Percentiles rank a stretch among this genome's conserved stretches.
Evolutionary conservation across 1,284 basidiomycete species (phyloP).

Genomic region (Tilletia horrida): DNA sequence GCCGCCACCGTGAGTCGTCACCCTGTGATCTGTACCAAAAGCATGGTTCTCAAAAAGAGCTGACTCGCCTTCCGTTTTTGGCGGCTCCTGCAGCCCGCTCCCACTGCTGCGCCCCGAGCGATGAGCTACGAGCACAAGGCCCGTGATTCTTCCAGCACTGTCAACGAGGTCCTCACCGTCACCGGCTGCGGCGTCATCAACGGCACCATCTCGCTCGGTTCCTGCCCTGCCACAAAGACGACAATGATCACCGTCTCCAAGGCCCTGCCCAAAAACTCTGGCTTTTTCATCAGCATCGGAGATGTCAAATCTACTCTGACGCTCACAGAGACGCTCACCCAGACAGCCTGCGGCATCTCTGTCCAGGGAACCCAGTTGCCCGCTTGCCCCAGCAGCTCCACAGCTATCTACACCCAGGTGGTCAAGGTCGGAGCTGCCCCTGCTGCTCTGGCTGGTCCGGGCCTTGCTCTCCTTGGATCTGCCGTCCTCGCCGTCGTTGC

Average conservation of each 20-base stretch:
- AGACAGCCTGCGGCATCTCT: background rate
- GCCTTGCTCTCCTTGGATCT: constrained; percentile 11
- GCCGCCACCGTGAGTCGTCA: background rate
- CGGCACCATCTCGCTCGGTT: background rate
- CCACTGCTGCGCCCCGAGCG: constrained; percentile 2
- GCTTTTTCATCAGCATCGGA: background rate
- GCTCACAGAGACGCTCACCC: constrained; percentile 5
- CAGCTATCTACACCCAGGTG: background rate
- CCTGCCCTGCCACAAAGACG: constrained; percentile 1
- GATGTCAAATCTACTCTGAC: background rate
- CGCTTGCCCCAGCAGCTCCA: background rate
- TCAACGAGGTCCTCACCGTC: constrained; percentile 9
- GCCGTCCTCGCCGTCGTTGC: constrained; percentile 7
- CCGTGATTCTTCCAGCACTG: background rate
- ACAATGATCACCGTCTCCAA: constrained; percentile 8
- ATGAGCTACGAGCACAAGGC: background rate
- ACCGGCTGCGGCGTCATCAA: constrained; percentile 9
- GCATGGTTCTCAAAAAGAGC: too few species aligned
- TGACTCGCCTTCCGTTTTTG: too few species aligned
- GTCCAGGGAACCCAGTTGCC: background rate
- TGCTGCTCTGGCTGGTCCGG: constrained; percentile 1
- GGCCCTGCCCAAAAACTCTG: background rate
- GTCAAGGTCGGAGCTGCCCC: background rate
- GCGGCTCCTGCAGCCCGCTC: too few species aligned
- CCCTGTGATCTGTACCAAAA: background rate